Evolutionary conservation across 345 rosid species (phyloP).

Genomic region (Melaleuca alternifolia): DNA sequence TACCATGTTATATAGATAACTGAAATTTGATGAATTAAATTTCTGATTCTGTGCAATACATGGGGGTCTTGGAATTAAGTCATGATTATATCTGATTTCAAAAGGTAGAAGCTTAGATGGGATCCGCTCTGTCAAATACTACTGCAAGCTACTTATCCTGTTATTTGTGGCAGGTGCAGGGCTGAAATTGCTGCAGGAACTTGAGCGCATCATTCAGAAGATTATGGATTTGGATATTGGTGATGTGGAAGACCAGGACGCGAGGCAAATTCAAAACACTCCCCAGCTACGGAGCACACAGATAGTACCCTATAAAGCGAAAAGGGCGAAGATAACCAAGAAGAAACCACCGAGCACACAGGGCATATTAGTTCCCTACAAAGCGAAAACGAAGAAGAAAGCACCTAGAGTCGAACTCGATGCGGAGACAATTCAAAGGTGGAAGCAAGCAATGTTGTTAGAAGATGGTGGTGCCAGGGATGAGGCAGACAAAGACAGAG

Average conservation of each 20-base stretch:
- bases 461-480: not conserved
- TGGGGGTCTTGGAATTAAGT: not conserved
- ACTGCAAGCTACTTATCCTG: not conserved
- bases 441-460: slow-evolving; percentile 21
- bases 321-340: not conserved
- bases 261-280: not conserved
- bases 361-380: slow-evolving; percentile 6
- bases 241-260: not conserved
- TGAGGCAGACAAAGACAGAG: slow-evolving; percentile 4
- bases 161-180: not conserved
- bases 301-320: not conserved
- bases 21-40: not conserved
- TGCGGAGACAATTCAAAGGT: slow-evolving; percentile 16
- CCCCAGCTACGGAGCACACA: not conserved
- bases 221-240: not conserved
- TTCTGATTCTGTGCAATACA: not conserved
- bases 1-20: not conserved
- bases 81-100: not conserved
- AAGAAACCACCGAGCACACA: not conserved
- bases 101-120: not conserved
- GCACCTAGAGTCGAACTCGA: slow-evolving; percentile 26
- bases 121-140: not conserved
- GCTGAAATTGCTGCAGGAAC: not conserved
- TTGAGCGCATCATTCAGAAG: not conserved
- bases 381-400: not conserved